These are phyloP conservation scores for Rhizopus delemar DNA, from an alignment of 371 early-diverging fungal genomes.

Conservation along the genomic window DNA sequence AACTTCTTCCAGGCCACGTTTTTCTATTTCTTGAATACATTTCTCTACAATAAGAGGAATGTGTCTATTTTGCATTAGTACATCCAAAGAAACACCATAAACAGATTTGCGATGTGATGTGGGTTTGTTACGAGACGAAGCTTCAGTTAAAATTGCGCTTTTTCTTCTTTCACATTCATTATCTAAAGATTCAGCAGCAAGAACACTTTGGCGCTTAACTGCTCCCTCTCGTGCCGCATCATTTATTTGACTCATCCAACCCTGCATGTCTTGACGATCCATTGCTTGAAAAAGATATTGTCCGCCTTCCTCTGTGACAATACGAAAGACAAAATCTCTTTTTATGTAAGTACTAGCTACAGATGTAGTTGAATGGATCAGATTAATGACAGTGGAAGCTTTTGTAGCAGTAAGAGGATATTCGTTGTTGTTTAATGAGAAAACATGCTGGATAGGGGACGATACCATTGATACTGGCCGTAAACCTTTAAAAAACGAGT, in stretches of 20 bases:
- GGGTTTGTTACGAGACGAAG: not conserved
- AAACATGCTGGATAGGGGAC: slow-evolving; percentile 13
- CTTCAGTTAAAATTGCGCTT: not conserved
- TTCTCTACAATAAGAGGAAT: slow-evolving; percentile 66
- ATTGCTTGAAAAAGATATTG: slow-evolving; percentile 77
- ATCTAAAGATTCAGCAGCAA: slow-evolving; percentile 35
- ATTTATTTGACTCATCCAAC: slow-evolving; percentile 74
- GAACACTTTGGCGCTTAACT: slow-evolving; percentile 59
- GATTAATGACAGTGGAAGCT: slow-evolving; percentile 76
- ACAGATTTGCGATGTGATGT: slow-evolving; percentile 25
- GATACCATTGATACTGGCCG: slow-evolving; percentile 21
- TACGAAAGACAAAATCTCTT: slow-evolving; percentile 77
- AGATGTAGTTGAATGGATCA: slow-evolving; percentile 76
- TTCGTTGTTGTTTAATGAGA: slow-evolving; percentile 4
- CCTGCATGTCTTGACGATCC: slow-evolving; percentile 70
- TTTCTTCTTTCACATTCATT: not conserved
- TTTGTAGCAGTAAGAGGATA: slow-evolving; percentile 33
- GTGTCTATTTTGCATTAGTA: slow-evolving; percentile 61
- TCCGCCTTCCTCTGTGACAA: slow-evolving; percentile 84
- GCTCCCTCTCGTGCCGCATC: slow-evolving; percentile 78
- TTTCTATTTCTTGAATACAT: slow-evolving; percentile 78
- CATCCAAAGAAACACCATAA: slow-evolving; percentile 66
- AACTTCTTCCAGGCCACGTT: slow-evolving; percentile 78
- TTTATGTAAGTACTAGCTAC: slow-evolving; percentile 71
- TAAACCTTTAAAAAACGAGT: slow-evolving; percentile 38